phyloP scores from a whole-genome alignment of 1,139 yeast species.

The Nakaseomyces bracarensis region DNA sequence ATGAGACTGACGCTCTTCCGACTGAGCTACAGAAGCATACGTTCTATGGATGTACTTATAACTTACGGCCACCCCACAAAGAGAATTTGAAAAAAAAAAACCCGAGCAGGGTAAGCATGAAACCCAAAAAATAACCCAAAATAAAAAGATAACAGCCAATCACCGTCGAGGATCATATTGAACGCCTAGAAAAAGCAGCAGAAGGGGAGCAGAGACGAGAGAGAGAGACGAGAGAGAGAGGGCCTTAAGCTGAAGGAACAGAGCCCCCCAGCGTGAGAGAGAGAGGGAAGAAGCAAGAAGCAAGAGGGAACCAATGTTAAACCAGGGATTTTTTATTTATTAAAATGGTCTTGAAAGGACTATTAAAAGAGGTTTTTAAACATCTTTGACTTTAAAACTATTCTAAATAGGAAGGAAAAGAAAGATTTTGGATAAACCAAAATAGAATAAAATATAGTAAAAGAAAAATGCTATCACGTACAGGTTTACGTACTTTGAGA shows the following conservation, averaged over 20 bases:
- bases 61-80: background rate
- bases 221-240: too few species aligned
- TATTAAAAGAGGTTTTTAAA: too few species aligned
- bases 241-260: too few species aligned
- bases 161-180: constrained; percentile 2
- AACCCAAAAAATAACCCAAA: background rate
- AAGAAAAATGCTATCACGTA: constrained; percentile 6
- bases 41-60: background rate
- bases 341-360: too few species aligned
- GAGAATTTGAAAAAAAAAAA: background rate
- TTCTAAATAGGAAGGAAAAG: background rate
- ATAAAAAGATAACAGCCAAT: background rate
- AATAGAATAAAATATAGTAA: background rate
- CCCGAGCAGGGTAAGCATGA: background rate
- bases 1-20: constrained; percentile 44
- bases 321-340: too few species aligned
- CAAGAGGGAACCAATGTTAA: too few species aligned
- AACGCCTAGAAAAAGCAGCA: too few species aligned
- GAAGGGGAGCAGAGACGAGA: background rate
- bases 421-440: background rate
- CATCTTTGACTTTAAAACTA: too few species aligned
- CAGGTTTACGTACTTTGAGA: background rate
- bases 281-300: too few species aligned
- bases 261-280: too few species aligned
- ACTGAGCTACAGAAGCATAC: constrained; percentile 38